Evolutionary conservation across 169 alveolate species (phyloP).

Genomic region (Plasmodium knowlesi): DNA sequence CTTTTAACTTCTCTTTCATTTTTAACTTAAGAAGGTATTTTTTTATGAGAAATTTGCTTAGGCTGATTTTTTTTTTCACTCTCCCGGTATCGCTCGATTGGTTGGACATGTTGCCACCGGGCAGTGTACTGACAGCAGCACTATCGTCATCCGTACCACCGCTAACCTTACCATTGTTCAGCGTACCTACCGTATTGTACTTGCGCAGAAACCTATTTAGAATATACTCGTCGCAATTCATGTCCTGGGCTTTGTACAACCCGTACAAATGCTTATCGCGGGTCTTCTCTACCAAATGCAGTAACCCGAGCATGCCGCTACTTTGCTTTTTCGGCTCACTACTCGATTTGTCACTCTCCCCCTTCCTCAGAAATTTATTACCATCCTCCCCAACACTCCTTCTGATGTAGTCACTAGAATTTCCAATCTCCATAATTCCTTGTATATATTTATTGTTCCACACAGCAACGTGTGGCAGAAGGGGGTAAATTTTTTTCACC

Average conservation of each 20-base stretch:
- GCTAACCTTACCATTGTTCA: neutral
- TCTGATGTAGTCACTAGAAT: constrained; percentile 1
- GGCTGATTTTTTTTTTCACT: constrained; percentile 38
- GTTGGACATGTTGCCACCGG: neutral
- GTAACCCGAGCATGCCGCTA: neutral
- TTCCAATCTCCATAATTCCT: constrained; percentile 67
- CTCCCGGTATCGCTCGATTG: neutral
- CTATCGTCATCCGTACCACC: neutral
- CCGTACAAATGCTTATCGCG: constrained; percentile 63
- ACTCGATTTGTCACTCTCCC: neutral
- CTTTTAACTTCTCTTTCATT: constrained; percentile 8
- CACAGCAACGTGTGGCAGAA: constrained; percentile 28
- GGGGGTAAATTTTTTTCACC: constrained; percentile 43
- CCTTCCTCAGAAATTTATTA: neutral
- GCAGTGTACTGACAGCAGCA: neutral
- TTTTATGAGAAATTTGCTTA: constrained; percentile 56
- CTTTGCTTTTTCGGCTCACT: neutral
- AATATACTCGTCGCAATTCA: neutral
- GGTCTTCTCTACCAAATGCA: constrained; percentile 49
- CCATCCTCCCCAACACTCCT: neutral
- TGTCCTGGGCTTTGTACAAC: constrained; percentile 22
- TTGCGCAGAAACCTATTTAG: neutral
- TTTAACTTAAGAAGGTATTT: constrained; percentile 38
- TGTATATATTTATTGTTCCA: constrained; percentile 58
- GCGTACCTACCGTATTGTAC: neutral